Evolutionary conservation across 345 rosid genomes (phyloP).

Genomic region (Rhizophora apiculata): DNA sequence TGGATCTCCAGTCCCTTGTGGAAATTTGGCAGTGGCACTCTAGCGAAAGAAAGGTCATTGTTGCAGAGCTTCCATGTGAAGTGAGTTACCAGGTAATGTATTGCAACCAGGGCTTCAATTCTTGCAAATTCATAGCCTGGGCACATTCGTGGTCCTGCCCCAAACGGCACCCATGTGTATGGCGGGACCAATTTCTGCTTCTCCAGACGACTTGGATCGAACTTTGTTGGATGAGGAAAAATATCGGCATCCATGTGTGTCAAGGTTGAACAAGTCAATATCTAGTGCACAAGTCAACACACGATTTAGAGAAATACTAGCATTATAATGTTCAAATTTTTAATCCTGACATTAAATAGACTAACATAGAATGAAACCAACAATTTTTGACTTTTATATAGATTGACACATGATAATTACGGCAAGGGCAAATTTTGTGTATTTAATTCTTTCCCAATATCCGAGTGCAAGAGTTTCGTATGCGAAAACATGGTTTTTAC

Average conservation of each 20-base stretch:
- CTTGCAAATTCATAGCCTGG: constrained; percentile 37
- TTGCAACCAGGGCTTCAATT: constrained; percentile 26
- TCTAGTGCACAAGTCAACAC: constrained; percentile 8
- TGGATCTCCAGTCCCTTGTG: no score
- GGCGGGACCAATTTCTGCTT: constrained; percentile 25
- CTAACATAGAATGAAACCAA: no score
- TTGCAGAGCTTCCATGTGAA: constrained; percentile 25
- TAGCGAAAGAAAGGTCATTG: not conserved
- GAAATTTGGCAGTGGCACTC: no score
- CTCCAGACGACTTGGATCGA: constrained; percentile 32
- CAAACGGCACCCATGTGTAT: constrained; percentile 22
- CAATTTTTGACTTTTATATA: no score
- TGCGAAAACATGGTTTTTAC: no score
- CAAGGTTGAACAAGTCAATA: constrained; percentile 26
- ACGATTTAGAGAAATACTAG: no score
- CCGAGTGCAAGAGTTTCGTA: no score
- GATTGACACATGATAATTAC: no score
- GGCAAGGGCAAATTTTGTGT: no score
- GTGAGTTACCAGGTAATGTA: constrained; percentile 27
- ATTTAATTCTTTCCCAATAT: no score
- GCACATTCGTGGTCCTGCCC: constrained; percentile 29
- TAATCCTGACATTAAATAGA: no score
- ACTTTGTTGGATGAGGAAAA: constrained; percentile 28
- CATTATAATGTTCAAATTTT: no score
- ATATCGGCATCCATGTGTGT: constrained; percentile 33